phyloP scores from a whole-genome alignment of 257 asterid genomes.

The Vinca minor region DNA sequence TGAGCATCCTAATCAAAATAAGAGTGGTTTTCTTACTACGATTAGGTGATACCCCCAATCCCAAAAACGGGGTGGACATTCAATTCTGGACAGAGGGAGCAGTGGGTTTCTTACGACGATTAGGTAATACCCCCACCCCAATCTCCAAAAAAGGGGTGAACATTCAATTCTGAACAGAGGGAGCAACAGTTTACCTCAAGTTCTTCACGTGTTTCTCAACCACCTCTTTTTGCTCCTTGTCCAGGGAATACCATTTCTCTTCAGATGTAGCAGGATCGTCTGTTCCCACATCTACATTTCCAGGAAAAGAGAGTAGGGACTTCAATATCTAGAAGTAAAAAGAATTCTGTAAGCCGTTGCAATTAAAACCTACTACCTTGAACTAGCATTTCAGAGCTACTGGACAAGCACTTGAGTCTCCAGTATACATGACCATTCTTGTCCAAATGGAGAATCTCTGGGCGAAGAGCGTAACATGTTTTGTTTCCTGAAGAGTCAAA shows the following conservation, averaged over 20 bases:
- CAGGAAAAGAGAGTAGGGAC: slow-evolving; percentile 8
- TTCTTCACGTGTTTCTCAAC: slow-evolving; percentile 26
- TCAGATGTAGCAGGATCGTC: slow-evolving; percentile 26
- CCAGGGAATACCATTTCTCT: slow-evolving; percentile 43
- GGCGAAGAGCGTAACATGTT: slow-evolving; percentile 42
- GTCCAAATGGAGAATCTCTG: slow-evolving; percentile 31
- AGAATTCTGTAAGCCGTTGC: background rate
- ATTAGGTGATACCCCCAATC: too few species aligned
- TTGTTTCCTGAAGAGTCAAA: slow-evolving; percentile 32
- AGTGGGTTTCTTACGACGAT: too few species aligned
- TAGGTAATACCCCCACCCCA: too few species aligned
- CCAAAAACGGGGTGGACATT: too few species aligned
- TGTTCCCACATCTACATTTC: slow-evolving; percentile 37
- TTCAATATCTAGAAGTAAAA: slow-evolving; percentile 3
- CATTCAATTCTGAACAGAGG: too few species aligned
- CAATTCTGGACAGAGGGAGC: too few species aligned
- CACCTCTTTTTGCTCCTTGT: slow-evolving; percentile 29
- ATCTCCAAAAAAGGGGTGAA: too few species aligned
- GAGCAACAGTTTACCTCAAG: slow-evolving; percentile 27
- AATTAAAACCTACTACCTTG: slow-evolving; percentile 46
- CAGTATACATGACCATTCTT: slow-evolving; percentile 46
- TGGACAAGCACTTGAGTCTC: slow-evolving; percentile 40
- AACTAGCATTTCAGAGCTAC: slow-evolving; percentile 32
- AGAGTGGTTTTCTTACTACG: too few species aligned
- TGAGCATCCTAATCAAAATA: background rate